Evolutionary conservation across 1,139 yeast species (phyloP), one percentile per base, ranked within the genome.

Genomic region (Saccharomycopsis phalli): DNA sequence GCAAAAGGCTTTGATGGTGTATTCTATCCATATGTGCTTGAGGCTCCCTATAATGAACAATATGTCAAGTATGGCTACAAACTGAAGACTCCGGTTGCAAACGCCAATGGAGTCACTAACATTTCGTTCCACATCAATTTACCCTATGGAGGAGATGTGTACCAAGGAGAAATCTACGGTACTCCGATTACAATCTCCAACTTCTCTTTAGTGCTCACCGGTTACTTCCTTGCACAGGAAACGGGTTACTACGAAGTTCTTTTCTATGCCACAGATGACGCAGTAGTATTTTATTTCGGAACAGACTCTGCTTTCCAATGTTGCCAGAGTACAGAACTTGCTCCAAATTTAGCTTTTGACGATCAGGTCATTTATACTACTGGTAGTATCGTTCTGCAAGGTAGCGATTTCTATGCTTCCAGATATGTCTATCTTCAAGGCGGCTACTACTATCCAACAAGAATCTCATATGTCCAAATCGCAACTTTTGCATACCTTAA

Each of bases 121-220:
- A 22, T n/a, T n/a, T n/a, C n/a, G n/a, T n/a, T n/a, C n/a, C n/a
- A n/a, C n/a, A n/a, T n/a, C n/a, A n/a, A n/a, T n/a, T n/a, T n/a
- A n/a, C n/a, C n/a, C n/a, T n/a, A n/a, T n/a, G n/a, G n/a, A n/a
- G n/a, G n/a, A n/a, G n/a, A n/a, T n/a, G n/a, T 26, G 14, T 26
- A 26, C 29, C 14, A 21, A 4, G 34, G 37, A 17, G 7, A 23
- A 11, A 29, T 41, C 32, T 45, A 47, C 28, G 55, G 53, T 13
- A 40, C 42, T n/a, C 26, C 37, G 1, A 31, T 54, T 14, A 45
- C 54, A 42, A 37, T 53, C 21, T 37, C 53, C 3, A 49, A 53
- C 38, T 50, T 54, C 36, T 47, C 51, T 20, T 31, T 49, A 17
- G 58, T 51, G 38, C 44, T 47, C 21, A 47, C 52, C 3, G 54